phyloP scores from a whole-genome alignment of 179 eudicot species.

The Carnegiea gigantea region DNA sequence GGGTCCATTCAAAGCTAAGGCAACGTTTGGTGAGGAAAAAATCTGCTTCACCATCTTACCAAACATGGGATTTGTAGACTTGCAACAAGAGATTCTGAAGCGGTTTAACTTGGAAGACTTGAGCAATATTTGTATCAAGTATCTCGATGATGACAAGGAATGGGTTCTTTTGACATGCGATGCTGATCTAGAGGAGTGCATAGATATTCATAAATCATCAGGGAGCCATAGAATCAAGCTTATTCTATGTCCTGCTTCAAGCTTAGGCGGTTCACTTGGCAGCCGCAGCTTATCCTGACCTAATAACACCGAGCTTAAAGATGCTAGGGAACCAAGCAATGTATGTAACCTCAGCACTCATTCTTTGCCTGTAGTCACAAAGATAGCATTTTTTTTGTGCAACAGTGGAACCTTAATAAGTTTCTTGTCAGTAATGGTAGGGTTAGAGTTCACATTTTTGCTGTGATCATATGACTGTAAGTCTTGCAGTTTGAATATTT shows the following conservation, averaged over 20 bases:
- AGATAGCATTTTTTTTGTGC: constrained; percentile 15
- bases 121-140: constrained; percentile 57
- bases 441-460: constrained; percentile 21
- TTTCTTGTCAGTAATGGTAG: constrained; percentile 7
- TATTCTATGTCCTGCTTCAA: constrained; percentile 38
- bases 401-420: constrained; percentile 5
- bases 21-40: constrained; percentile 63
- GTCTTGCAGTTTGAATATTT: constrained; percentile 24
- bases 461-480: constrained; percentile 18
- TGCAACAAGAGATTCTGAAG: constrained; percentile 55
- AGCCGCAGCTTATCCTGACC: constrained; percentile 39
- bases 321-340: constrained; percentile 13
- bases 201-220: constrained; percentile 61
- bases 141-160: constrained; percentile 81
- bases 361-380: constrained; percentile 26
- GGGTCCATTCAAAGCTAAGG: constrained; percentile 53
- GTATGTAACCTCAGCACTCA: constrained; percentile 32
- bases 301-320: constrained; percentile 11
- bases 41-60: constrained; percentile 58
- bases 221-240: constrained; percentile 58
- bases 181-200: constrained; percentile 83
- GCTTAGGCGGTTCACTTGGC: constrained; percentile 57
- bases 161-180: constrained; percentile 93
- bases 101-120: constrained; percentile 51
- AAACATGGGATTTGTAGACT: constrained; percentile 51